These are phyloP conservation scores for Ophioceras dolichostomum DNA, from an alignment of 2,329 filamentous ascomycete genomes.

Conservation along the genomic window DNA sequence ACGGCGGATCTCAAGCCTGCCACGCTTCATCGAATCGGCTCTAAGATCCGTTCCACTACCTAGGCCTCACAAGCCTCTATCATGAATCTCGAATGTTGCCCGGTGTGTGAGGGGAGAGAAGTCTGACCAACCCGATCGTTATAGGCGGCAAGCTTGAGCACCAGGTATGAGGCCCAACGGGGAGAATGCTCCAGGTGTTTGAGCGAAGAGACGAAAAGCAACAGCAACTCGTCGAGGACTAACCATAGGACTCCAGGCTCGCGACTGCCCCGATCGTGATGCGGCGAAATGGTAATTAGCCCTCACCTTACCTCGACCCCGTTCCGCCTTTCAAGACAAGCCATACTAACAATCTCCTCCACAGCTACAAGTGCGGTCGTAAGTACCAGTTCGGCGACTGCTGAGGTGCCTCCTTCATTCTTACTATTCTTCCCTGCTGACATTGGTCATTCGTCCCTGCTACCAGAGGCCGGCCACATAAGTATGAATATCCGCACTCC, in stretches of 20 bases:
- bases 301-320: too few species aligned
- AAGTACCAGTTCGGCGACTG: slow-evolving; percentile 23
- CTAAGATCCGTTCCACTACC: slow-evolving; percentile 9
- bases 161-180: slow-evolving; percentile 45
- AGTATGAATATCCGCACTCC: slow-evolving; percentile 39
- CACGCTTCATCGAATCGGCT: too few species aligned
- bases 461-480: slow-evolving; percentile 56
- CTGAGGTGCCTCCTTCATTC: too few species aligned
- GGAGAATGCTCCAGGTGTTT: slow-evolving; percentile 57
- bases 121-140: slow-evolving; percentile 17
- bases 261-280: slow-evolving; percentile 76
- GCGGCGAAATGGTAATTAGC: slow-evolving; percentile 64
- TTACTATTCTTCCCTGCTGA: too few species aligned
- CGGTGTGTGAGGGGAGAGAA: slow-evolving; percentile 13
- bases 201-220: slow-evolving; percentile 7
- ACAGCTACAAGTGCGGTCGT: slow-evolving; percentile 76
- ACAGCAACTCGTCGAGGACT: slow-evolving; percentile 6
- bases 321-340: too few species aligned
- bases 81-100: slow-evolving; percentile 4
- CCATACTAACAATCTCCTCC: too few species aligned
- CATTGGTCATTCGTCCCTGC: too few species aligned
- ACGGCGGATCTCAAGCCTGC: too few species aligned
- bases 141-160: slow-evolving; percentile 62
- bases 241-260: slow-evolving; percentile 42
- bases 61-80: slow-evolving; percentile 3